Percentiles rank a stretch among this genome's conserved stretches.
Evolutionary conservation across 2,329 filamentous ascomycete species (phyloP).

Genomic region (Diaporthe ampelina): DNA sequence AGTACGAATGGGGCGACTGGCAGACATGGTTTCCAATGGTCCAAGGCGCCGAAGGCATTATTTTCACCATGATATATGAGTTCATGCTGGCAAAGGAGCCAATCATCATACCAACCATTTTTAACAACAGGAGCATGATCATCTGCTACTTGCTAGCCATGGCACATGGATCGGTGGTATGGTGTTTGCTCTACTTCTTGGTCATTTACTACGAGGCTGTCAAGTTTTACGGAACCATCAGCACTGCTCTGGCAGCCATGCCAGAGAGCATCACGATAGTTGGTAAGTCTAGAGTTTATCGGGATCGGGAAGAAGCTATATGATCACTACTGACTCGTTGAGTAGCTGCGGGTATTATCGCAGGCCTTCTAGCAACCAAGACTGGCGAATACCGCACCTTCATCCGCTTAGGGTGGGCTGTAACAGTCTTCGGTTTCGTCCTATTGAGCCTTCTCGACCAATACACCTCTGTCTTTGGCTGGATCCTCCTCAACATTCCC

Average conservation of each 20-base stretch:
- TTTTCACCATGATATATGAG: conserved; percentile 39
- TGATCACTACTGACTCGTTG: background rate
- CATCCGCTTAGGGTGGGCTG: conserved; percentile 43
- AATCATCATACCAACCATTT: conserved; percentile 12
- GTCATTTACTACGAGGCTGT: conserved; percentile 44
- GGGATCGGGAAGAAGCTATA: accelerated
- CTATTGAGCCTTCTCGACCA: conserved; percentile 41
- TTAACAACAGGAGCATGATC: conserved; percentile 29
- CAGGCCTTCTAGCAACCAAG: conserved; percentile 41
- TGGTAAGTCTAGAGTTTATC: background rate
- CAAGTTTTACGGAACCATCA: conserved; percentile 39
- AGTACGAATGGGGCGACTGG: conserved; percentile 21
- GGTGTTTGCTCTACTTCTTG: conserved; percentile 22
- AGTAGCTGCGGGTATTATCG: conserved; percentile 39
- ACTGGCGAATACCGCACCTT: conserved; percentile 41
- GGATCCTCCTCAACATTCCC: conserved; percentile 38
- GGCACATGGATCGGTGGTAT: conserved; percentile 18
- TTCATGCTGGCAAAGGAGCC: conserved; percentile 40
- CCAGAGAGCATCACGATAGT: conserved; percentile 42
- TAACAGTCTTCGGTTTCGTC: conserved; percentile 34
- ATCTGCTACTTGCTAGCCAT: conserved; percentile 13
- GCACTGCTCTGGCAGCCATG: conserved; percentile 43
- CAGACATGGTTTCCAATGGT: conserved; percentile 27
- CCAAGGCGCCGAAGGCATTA: background rate
- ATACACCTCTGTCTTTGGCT: conserved; percentile 27